Percentiles rank a stretch among this genome's conserved stretches.
Evolutionary conservation across 1,139 yeast genomes (phyloP).

Genomic region (Geotrichum australiense): DNA sequence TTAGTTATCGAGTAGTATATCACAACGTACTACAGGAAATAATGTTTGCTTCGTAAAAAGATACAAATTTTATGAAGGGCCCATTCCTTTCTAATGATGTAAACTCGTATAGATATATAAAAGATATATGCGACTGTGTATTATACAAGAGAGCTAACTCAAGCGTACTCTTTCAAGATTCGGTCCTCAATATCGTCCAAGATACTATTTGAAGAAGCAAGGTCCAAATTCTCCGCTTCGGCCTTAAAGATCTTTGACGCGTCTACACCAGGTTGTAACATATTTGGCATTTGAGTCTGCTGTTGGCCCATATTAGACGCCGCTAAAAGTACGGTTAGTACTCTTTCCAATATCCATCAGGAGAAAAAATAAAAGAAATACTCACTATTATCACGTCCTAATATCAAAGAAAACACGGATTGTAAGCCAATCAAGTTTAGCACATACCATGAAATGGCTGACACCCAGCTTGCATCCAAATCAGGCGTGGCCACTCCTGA

Average conservation of each 20-base stretch:
- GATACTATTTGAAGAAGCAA: constrained; percentile 51
- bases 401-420: constrained; percentile 67
- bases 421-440: constrained; percentile 79
- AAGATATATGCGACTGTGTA: too few species aligned
- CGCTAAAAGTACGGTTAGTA: constrained; percentile 18
- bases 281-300: constrained; percentile 28
- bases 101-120: too few species aligned
- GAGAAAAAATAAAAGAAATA: constrained; percentile 5
- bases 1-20: too few species aligned
- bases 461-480: constrained; percentile 88
- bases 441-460: constrained; percentile 96
- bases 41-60: too few species aligned
- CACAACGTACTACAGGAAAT: too few species aligned
- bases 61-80: too few species aligned
- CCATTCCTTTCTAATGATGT: too few species aligned
- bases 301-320: constrained; percentile 23
- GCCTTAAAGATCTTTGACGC: constrained; percentile 51
- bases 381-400: constrained; percentile 44
- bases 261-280: constrained; percentile 45
- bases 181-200: constrained; percentile 63
- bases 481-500: constrained; percentile 80
- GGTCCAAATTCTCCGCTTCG: constrained; percentile 72
- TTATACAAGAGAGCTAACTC: too few species aligned
- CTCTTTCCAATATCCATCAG: constrained; percentile 17
- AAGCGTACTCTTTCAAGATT: constrained; percentile 43